Evolutionary conservation across 2,329 filamentous ascomycete species (phyloP).

Genomic region (Taxawa tesnikishii): DNA sequence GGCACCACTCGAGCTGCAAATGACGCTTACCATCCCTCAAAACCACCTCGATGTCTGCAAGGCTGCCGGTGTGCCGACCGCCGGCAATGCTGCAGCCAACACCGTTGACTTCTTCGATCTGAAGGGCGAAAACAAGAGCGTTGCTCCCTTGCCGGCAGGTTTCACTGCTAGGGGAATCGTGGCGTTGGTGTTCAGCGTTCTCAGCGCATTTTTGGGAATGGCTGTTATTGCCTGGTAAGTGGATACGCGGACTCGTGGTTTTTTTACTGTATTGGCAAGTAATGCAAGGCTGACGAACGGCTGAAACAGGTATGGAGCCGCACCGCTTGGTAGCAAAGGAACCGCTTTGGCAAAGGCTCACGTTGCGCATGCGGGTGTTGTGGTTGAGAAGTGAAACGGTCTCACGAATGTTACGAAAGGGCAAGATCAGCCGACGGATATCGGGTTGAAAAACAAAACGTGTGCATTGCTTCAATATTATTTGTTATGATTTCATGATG

Average conservation of each 20-base stretch:
- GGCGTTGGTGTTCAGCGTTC: constrained; percentile 59
- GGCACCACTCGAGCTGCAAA: constrained; percentile 45
- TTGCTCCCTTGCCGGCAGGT: constrained; percentile 48
- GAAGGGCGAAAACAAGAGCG: constrained; percentile 44
- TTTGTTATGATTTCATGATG: too few species aligned
- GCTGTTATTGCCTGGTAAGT: constrained; percentile 56
- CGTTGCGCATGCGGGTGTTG: constrained; percentile 10
- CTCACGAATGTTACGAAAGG: too few species aligned
- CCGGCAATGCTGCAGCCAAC: constrained; percentile 67
- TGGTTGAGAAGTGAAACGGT: constrained; percentile 2
- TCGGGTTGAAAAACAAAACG: too few species aligned
- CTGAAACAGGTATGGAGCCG: constrained; percentile 20
- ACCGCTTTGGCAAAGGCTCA: constrained; percentile 14
- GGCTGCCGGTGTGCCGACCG: constrained; percentile 35
- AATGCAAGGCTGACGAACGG: constrained; percentile 2
- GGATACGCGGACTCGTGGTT: not conserved
- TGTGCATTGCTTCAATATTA: too few species aligned
- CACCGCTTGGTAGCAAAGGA: constrained; percentile 15
- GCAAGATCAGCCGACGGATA: too few species aligned
- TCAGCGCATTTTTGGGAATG: constrained; percentile 58
- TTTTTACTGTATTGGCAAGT: not conserved
- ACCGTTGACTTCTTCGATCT: constrained; percentile 51
- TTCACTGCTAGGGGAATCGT: constrained; percentile 62
- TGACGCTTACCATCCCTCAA: constrained; percentile 46
- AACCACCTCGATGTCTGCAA: constrained; percentile 50